phyloP scores from a whole-genome alignment of 495 filamentous ascomycete species.

The Tuber brumale region DNA sequence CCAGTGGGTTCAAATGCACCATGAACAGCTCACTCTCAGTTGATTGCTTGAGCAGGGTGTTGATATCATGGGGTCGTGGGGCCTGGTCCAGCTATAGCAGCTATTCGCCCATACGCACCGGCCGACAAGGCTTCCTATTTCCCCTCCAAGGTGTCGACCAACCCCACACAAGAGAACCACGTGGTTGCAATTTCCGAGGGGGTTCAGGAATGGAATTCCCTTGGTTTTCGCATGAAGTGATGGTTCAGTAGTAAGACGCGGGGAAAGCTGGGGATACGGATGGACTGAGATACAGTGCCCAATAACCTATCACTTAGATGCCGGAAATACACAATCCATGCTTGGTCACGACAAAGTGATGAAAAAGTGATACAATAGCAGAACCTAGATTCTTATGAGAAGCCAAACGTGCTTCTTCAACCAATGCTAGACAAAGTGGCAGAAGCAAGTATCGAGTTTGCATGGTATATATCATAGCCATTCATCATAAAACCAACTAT shows the following conservation, averaged over 20 bases:
- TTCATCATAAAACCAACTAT: neutral
- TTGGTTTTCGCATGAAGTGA: neutral
- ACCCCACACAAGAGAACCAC: neutral
- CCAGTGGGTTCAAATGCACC: too few relatives aligned
- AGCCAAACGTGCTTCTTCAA: neutral
- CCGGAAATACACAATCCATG: neutral
- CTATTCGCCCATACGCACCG: neutral
- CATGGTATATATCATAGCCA: neutral
- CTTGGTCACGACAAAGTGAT: neutral
- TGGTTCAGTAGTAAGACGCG: neutral
- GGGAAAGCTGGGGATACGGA: neutral
- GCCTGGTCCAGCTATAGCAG: neutral
- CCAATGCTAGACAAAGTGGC: neutral
- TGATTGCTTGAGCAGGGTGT: neutral
- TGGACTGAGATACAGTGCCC: neutral
- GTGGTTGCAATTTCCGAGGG: neutral
- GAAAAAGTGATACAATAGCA: neutral
- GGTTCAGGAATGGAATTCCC: neutral
- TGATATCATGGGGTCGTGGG: neutral
- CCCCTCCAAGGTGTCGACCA: neutral
- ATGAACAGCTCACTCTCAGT: neutral
- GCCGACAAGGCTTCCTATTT: neutral
- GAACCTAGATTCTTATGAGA: neutral
- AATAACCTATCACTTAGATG: neutral
- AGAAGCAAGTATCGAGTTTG: neutral